phyloP scores from a whole-genome alignment of 306 rosid species.

The Rosa lucieae region DNA sequence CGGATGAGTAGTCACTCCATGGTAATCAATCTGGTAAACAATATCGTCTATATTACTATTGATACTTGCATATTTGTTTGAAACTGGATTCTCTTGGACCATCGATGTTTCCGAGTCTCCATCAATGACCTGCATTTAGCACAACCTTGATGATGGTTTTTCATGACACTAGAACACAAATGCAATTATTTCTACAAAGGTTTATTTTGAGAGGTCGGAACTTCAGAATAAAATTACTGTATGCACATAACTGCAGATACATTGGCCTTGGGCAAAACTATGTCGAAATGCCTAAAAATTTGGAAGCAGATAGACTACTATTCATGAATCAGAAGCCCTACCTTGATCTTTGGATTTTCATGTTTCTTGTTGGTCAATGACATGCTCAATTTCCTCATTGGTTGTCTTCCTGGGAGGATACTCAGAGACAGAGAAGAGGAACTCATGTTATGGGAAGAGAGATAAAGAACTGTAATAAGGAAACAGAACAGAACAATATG shows the following conservation, averaged over 20 bases:
- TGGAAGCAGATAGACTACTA: not conserved
- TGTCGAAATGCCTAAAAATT: not conserved
- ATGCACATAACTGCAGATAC: not conserved
- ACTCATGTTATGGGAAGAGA: slow-evolving; percentile 42
- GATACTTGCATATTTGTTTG: slow-evolving; percentile 32
- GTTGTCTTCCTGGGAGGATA: slow-evolving; percentile 19
- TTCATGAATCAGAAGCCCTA: slow-evolving; percentile 9
- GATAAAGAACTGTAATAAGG: slow-evolving; percentile 39
- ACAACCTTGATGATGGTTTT: slow-evolving; percentile 9
- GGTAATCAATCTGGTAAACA: slow-evolving; percentile 82
- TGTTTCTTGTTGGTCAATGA: slow-evolving; percentile 17
- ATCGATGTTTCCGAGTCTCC: slow-evolving; percentile 31
- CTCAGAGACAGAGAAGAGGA: slow-evolving; percentile 36
- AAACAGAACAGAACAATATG: slow-evolving; percentile 50
- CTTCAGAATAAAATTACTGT: not conserved
- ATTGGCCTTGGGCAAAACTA: not conserved
- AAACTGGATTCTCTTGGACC: slow-evolving; percentile 36
- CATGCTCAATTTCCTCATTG: slow-evolving; percentile 50
- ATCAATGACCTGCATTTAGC: slow-evolving; percentile 53
- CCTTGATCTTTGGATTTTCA: slow-evolving; percentile 39
- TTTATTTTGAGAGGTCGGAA: not conserved
- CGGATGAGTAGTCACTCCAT: slow-evolving; percentile 92
- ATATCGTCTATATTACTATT: slow-evolving; percentile 38
- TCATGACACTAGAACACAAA: not conserved
- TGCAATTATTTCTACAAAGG: not conserved